phyloP scores from a whole-genome alignment of 1,284 basidiomycete genomes.

The Tylopilus orsonianus region DNA sequence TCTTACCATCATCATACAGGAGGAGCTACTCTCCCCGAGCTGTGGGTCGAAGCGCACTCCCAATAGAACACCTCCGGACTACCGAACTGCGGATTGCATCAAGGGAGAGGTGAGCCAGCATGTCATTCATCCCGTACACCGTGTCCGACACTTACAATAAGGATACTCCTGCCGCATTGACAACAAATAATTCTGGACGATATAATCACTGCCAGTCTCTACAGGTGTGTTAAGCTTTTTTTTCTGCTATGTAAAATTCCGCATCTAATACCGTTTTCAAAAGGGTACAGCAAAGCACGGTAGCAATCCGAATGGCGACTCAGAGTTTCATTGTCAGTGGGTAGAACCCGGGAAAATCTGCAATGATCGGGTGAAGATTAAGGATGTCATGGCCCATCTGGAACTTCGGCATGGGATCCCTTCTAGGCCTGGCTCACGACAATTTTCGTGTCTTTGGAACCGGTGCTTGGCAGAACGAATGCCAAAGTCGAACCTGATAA shows the following conservation, averaged over 20 bases:
- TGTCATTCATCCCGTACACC: not conserved
- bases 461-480: not conserved
- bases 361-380: not conserved
- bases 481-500: constrained; percentile 4
- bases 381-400: constrained; percentile 4
- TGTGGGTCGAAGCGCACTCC: too few species aligned
- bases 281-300: constrained; percentile 13
- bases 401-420: not conserved
- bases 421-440: not conserved
- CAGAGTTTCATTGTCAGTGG: constrained; percentile 1
- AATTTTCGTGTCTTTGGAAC: constrained; percentile 1
- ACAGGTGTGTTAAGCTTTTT: constrained; percentile 4
- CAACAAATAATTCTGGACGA: not conserved
- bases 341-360: not conserved
- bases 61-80: not conserved
- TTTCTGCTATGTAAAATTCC: not conserved
- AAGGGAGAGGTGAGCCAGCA: not conserved
- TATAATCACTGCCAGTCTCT: constrained; percentile 4
- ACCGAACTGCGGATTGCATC: not conserved
- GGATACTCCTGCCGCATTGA: not conserved
- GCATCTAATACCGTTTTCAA: not conserved
- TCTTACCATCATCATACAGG: not conserved
- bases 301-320: not conserved
- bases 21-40: not conserved
- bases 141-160: not conserved